These are phyloP conservation scores for Carex cristatella DNA, from an alignment of 176 grass and related monocot species.

Conservation along the genomic window DNA sequence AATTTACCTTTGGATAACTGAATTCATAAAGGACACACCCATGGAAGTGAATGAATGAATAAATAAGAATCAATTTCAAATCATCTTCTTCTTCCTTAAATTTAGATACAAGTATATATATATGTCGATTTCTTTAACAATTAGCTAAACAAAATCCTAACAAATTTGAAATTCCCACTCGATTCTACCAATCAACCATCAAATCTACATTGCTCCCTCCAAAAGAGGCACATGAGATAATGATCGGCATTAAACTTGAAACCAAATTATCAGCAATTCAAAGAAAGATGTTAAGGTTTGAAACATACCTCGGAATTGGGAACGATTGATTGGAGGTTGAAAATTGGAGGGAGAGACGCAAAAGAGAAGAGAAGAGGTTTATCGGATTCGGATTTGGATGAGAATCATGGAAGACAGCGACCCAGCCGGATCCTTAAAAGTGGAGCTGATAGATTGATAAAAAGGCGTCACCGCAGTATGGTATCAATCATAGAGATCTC, in stretches of 20 bases:
- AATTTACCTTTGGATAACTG: not conserved
- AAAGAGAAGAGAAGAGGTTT: not conserved
- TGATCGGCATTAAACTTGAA: not conserved
- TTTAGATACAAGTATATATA: not conserved
- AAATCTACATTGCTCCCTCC: not conserved
- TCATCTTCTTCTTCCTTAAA: no score
- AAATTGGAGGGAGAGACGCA: not conserved
- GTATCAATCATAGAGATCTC: not conserved
- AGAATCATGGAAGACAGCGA: not conserved
- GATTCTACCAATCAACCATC: no score
- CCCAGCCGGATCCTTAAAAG: constrained; percentile 1
- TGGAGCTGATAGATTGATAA: not conserved
- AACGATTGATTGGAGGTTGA: not conserved
- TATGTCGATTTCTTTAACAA: not conserved
- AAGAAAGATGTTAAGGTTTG: not conserved
- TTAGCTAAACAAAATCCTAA: not conserved
- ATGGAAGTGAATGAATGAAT: no score
- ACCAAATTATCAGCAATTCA: not conserved
- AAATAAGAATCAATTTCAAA: no score
- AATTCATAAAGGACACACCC: not conserved
- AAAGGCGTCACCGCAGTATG: not conserved
- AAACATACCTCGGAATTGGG: not conserved
- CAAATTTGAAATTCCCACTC: not conserved
- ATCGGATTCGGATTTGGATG: not conserved
- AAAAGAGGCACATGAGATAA: not conserved